Percentiles rank a stretch among this genome's conserved stretches.
phyloP scores from a whole-genome alignment of 2,329 filamentous ascomycete genomes.

The Parastagonospora nodorum region DNA sequence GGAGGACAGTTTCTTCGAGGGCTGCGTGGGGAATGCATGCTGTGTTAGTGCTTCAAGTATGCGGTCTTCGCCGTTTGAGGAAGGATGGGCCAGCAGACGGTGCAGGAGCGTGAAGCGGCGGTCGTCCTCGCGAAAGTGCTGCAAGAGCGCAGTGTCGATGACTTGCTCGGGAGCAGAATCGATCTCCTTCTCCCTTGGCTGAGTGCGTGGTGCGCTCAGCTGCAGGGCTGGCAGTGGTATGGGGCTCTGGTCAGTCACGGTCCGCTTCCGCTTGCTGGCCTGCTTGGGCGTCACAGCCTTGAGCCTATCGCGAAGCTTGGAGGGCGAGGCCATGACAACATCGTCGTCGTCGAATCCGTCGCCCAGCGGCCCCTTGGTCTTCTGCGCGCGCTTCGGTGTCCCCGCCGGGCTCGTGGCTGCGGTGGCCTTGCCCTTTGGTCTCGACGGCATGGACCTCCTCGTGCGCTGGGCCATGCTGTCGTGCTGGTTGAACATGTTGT shows the following conservation, averaged over 20 bases:
- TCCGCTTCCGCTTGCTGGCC: constrained; percentile 70
- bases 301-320: constrained; percentile 52
- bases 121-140: constrained; percentile 46
- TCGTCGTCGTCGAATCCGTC: constrained; percentile 79
- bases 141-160: constrained; percentile 40
- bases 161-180: constrained; percentile 3
- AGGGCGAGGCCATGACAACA: constrained; percentile 61
- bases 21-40: constrained; percentile 67
- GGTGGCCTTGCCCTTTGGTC: constrained; percentile 24
- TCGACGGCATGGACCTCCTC: constrained; percentile 38
- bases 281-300: constrained; percentile 65
- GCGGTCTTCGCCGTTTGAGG: constrained; percentile 60
- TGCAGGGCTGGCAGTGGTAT: constrained; percentile 61
- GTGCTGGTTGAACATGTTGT: constrained; percentile 73
- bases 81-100: constrained; percentile 67
- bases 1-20: constrained; percentile 62
- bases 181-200: constrained; percentile 46
- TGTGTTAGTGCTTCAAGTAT: constrained; percentile 71
- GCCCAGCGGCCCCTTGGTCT: constrained; percentile 61
- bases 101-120: constrained; percentile 57
- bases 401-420: constrained; percentile 44
- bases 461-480: constrained; percentile 58
- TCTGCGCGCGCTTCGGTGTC: constrained; percentile 66
- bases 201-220: constrained; percentile 38
- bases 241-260: constrained; percentile 67